phyloP scores from a whole-genome alignment of 768 basidiomycete species.

The Candolleomyces efflorescens region DNA sequence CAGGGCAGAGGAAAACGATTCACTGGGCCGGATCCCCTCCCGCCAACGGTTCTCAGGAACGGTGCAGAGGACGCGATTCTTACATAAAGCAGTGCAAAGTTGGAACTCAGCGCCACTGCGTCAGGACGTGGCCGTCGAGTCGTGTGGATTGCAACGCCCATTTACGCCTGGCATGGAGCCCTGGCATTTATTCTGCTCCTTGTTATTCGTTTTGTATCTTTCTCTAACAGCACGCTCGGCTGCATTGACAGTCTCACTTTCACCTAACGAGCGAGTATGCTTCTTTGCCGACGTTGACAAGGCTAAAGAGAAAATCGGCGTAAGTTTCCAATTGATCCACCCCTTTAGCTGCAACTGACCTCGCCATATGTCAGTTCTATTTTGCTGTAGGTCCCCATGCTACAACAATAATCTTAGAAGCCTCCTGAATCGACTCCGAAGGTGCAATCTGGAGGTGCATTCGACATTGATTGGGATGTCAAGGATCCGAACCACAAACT shows the following conservation, averaged over 20 bases:
- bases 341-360: conserved; percentile 1
- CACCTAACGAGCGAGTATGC: conserved; percentile 79
- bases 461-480: conserved; percentile 92
- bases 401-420: background rate
- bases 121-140: conserved; percentile 17
- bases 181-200: conserved; percentile 24
- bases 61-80: too few species aligned
- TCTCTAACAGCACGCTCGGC: conserved; percentile 41
- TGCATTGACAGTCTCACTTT: conserved; percentile 75
- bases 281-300: conserved; percentile 98
- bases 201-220: conserved; percentile 32
- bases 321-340: conserved; percentile 32
- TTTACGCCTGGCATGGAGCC: conserved; percentile 10
- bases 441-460: conserved; percentile 97
- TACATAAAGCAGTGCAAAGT: too few species aligned
- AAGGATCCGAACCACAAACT: conserved; percentile 89
- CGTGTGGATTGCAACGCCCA: background rate
- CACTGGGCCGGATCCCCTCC: too few species aligned
- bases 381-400: conserved; percentile 68
- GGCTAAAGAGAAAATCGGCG: conserved; percentile 87
- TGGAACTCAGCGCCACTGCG: background rate
- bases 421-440: conserved; percentile 21
- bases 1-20: too few species aligned
- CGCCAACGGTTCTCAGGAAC: too few species aligned
- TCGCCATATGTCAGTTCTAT: conserved; percentile 68